phyloP scores from a whole-genome alignment of 371 early-diverging fungal genomes.

The Apophysomyces ossiformis region DNA sequence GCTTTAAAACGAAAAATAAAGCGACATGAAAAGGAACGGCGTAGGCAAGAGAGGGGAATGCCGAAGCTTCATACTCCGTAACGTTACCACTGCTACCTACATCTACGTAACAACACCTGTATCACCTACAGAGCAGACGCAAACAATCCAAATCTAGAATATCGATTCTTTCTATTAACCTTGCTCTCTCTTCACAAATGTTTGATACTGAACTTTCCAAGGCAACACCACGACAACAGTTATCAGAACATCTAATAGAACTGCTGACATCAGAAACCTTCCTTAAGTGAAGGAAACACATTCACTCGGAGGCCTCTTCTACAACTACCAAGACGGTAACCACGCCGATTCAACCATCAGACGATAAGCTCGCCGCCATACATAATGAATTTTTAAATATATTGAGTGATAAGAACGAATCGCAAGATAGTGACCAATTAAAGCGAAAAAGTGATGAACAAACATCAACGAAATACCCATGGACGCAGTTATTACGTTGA shows the following conservation, averaged over 20 bases:
- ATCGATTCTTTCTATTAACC: neutral
- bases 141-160: neutral
- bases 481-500: constrained; percentile 42
- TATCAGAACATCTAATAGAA: constrained; percentile 1
- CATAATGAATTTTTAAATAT: neutral
- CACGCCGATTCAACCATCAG: neutral
- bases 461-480: constrained; percentile 29
- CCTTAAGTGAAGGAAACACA: neutral
- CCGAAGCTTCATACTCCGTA: neutral
- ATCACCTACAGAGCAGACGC: neutral
- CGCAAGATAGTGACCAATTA: neutral
- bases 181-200: neutral
- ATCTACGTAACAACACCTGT: too few relatives aligned
- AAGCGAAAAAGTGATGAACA: neutral
- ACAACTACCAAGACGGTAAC: neutral
- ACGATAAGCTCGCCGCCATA: neutral
- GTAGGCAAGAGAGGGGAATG: constrained; percentile 31
- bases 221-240: neutral
- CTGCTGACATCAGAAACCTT: neutral
- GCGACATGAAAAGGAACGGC: constrained; percentile 71
- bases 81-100: too few relatives aligned
- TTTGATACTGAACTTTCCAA: neutral
- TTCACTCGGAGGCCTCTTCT: neutral
- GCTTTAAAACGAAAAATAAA: constrained; percentile 70
- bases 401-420: neutral